Conservation (phyloP, 345 rosid species). For the Brassica juncea region DNA sequence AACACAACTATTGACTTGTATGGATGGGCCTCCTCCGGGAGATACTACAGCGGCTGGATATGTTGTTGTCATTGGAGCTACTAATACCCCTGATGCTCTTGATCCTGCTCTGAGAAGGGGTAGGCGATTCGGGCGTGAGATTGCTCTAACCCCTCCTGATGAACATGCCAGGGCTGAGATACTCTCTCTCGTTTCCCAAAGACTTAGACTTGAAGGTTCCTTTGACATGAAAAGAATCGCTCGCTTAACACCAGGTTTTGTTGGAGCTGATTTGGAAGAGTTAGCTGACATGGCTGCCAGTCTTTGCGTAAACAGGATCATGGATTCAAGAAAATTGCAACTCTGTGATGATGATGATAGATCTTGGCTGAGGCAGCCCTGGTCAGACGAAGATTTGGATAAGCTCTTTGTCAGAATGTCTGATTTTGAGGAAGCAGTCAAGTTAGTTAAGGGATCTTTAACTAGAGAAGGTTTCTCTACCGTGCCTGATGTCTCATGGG, state of each 20-base stretch:
- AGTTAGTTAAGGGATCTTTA: constrained; percentile 68
- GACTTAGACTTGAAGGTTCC: constrained; percentile 73
- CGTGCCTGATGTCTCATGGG: constrained; percentile 85
- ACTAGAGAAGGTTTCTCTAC: constrained; percentile 88
- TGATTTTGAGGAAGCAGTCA: constrained; percentile 88
- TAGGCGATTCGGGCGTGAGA: constrained; percentile 93
- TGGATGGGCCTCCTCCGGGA: constrained; percentile 63
- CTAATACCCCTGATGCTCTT: constrained; percentile 91
- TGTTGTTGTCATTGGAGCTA: constrained; percentile 95
- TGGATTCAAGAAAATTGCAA: constrained; percentile 55
- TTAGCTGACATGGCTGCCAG: constrained; percentile 81
- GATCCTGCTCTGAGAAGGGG: constrained; percentile 90
- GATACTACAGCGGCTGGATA: constrained; percentile 46
- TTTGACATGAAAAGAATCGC: constrained; percentile 78
- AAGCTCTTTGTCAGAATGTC: constrained; percentile 66
- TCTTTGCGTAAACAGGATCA: constrained; percentile 69
- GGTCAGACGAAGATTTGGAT: constrained; percentile 77
- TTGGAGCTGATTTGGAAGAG: constrained; percentile 88
- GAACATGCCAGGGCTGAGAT: constrained; percentile 78
- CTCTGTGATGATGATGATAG: constrained; percentile 43
- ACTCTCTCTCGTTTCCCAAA: constrained; percentile 61
- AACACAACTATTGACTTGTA: constrained; percentile 87
- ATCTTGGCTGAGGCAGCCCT: constrained; percentile 71
- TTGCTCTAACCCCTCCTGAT: constrained; percentile 77
- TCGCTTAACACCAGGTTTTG: constrained; percentile 92